These are phyloP conservation scores for Alternaria conjuncta DNA, from an alignment of 2,329 filamentous ascomycete species.

Conservation along the genomic window DNA sequence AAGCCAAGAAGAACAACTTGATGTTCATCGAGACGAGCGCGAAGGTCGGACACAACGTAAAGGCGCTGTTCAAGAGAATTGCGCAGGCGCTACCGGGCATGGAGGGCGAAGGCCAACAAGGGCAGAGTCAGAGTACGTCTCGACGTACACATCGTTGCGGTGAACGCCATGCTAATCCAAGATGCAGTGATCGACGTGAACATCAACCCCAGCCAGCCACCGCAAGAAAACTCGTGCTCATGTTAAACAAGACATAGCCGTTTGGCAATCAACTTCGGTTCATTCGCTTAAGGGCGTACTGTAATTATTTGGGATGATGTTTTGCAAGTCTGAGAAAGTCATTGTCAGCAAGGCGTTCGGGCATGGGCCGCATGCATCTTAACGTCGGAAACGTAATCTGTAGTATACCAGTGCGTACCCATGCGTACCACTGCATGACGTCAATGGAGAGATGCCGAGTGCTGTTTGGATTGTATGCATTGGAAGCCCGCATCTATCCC, in stretches of 20 bases:
- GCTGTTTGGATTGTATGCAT: conserved; percentile 25
- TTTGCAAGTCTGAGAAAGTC: conserved; percentile 30
- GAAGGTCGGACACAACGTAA: conserved; percentile 97
- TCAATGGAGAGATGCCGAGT: conserved; percentile 19
- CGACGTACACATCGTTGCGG: background rate
- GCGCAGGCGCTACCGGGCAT: conserved; percentile 96
- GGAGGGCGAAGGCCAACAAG: conserved; percentile 85
- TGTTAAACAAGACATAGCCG: conserved; percentile 33
- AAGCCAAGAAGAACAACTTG: conserved; percentile 95
- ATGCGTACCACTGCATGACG: conserved; percentile 24
- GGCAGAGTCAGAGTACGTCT: conserved; percentile 78
- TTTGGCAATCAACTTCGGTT: conserved; percentile 17
- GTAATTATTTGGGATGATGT: conserved; percentile 43
- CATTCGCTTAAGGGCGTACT: conserved; percentile 37
- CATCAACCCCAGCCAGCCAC: conserved; percentile 72
- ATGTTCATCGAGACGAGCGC: conserved; percentile 99
- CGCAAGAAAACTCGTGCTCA: conserved; percentile 61
- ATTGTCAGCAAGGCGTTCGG: conserved; percentile 51
- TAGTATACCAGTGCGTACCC: conserved; percentile 42
- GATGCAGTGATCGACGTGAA: conserved; percentile 87
- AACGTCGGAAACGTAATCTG: conserved; percentile 34
- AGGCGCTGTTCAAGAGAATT: conserved; percentile 96
- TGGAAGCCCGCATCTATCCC: conserved; percentile 29
- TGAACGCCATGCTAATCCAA: conserved; percentile 13
- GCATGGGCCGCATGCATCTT: conserved; percentile 24